Percentiles rank a stretch among this genome's conserved stretches.
phyloP scores from a whole-genome alignment of 805 yeast species.

The Zygotorulaspora danielsina region DNA sequence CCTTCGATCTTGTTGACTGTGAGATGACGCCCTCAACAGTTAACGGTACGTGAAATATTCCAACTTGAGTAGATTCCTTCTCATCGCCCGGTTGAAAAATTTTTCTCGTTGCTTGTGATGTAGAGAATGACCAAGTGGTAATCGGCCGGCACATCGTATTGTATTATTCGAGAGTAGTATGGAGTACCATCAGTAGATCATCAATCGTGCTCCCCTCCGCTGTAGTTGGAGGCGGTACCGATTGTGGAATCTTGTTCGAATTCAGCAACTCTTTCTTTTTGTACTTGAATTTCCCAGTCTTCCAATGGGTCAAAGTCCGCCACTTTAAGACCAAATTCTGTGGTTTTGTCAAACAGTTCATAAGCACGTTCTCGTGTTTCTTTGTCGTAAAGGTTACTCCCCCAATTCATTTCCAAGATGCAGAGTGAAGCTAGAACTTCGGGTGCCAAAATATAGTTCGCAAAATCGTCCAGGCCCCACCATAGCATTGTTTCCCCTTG shows the following conservation, averaged over 20 bases:
- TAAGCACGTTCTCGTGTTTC: constrained; percentile 43
- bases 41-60: too few relatives aligned
- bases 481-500: constrained; percentile 48
- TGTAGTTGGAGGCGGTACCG: too few relatives aligned
- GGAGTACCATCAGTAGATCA: too few relatives aligned
- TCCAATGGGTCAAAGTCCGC: constrained; percentile 32
- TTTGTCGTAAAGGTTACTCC: constrained; percentile 8
- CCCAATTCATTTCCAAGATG: constrained; percentile 41
- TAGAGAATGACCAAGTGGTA: neutral
- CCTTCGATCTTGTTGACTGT: too few relatives aligned
- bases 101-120: constrained; percentile 4
- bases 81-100: constrained; percentile 3
- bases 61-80: too few relatives aligned
- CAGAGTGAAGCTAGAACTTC: constrained; percentile 53
- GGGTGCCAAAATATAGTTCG: constrained; percentile 57
- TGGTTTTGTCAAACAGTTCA: constrained; percentile 43
- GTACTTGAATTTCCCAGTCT: constrained; percentile 23
- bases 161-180: too few relatives aligned
- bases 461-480: constrained; percentile 58
- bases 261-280: constrained; percentile 12
- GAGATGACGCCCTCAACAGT: too few relatives aligned
- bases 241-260: constrained; percentile 8
- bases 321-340: constrained; percentile 43
- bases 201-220: neutral
- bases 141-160: neutral